Conservation (phyloP, 106 monocot genomes). For the Acorus calamus region DNA sequence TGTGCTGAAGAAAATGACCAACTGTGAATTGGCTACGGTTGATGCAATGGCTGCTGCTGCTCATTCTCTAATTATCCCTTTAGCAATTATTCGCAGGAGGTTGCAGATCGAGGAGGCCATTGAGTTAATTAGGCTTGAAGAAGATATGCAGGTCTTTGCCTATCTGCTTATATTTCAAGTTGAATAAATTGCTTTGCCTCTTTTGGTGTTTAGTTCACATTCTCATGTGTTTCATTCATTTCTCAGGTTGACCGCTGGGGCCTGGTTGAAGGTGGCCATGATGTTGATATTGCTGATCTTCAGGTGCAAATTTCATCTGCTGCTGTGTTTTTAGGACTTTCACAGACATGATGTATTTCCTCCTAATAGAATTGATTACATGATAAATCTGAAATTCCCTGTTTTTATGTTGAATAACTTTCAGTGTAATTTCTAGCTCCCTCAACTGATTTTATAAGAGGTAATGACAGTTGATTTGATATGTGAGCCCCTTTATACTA, state of each 20-base stretch:
- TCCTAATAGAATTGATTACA: background rate
- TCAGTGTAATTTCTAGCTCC: too few relatives aligned
- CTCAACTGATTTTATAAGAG: too few relatives aligned
- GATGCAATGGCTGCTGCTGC: slow-evolving; percentile 88
- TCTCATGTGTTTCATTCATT: background rate
- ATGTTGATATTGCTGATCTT: slow-evolving; percentile 96
- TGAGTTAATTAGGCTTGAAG: slow-evolving; percentile 88
- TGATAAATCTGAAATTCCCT: too few relatives aligned
- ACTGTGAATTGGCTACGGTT: slow-evolving; percentile 79
- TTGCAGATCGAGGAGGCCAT: slow-evolving; percentile 74
- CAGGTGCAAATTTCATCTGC: slow-evolving; percentile 88
- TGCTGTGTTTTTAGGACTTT: slow-evolving; percentile 67
- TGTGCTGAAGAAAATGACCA: slow-evolving; percentile 43
- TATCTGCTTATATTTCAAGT: background rate
- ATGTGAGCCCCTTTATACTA: too few relatives aligned
- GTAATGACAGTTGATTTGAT: too few relatives aligned
- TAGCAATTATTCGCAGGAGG: slow-evolving; percentile 56
- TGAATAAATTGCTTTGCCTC: background rate
- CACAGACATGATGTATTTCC: slow-evolving; percentile 12
- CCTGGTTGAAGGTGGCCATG: slow-evolving; percentile 95
- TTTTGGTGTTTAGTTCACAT: slow-evolving; percentile 1
- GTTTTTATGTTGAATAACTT: too few relatives aligned
- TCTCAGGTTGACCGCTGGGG: slow-evolving; percentile 83
- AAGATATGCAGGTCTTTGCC: slow-evolving; percentile 70
- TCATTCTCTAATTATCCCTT: slow-evolving; percentile 84